Evolutionary conservation across 768 basidiomycete species (phyloP).

Genomic region (Cystoderma amianthinum): DNA sequence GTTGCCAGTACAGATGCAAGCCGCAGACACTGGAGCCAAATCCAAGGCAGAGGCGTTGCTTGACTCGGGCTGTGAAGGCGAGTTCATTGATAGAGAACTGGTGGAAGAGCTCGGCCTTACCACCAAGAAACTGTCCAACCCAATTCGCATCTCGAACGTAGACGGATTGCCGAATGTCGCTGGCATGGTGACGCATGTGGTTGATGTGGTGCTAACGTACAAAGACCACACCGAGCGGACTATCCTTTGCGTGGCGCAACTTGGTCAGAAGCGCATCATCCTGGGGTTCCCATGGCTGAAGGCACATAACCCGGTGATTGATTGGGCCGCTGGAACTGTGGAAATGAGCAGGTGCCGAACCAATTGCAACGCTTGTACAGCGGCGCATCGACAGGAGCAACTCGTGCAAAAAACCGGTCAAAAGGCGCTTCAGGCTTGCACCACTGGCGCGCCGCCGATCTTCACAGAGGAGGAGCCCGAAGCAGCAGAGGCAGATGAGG

Average conservation of each 20-base stretch:
- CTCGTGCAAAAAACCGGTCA: not conserved
- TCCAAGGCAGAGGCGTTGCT: not conserved
- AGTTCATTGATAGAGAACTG: not conserved
- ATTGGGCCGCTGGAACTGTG: not conserved
- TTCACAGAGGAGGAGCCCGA: not conserved
- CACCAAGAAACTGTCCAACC: not conserved
- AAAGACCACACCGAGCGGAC: not conserved
- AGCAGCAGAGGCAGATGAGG: not conserved
- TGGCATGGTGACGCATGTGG: not conserved
- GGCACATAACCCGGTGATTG: not conserved
- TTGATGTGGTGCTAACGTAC: not conserved
- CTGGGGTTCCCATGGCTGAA: not conserved
- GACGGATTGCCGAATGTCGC: not conserved
- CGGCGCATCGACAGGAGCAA: not conserved
- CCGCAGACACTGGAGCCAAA: not conserved
- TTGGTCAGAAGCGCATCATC: not conserved
- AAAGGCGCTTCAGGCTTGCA: not conserved
- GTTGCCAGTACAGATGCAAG: not conserved
- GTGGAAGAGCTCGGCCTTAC: not conserved
- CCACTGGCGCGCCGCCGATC: not conserved
- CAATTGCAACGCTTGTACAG: not conserved
- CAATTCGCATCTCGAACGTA: not conserved
- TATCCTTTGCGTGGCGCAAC: not conserved
- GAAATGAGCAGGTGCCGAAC: not conserved
- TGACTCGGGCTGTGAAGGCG: not conserved